Conservation (phyloP, 2,329 filamentous ascomycete genomes). For the Calonectria pseudoturangicola region DNA sequence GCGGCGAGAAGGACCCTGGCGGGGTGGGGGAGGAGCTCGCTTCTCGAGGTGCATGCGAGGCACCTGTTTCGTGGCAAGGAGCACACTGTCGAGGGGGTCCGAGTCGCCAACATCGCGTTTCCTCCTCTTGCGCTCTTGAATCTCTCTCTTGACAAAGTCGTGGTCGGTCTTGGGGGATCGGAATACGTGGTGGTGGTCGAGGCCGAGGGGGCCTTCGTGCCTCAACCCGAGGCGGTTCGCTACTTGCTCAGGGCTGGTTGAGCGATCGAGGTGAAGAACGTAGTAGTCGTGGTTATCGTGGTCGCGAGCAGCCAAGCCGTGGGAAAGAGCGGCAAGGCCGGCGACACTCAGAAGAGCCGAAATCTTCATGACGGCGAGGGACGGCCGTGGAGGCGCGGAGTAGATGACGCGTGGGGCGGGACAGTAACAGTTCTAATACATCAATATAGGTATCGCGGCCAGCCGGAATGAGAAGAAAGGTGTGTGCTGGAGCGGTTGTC, state of each 20-base stretch:
- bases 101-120: slow-evolving; percentile 73
- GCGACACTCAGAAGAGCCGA: slow-evolving; percentile 72
- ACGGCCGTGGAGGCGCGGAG: slow-evolving; percentile 47
- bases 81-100: slow-evolving; percentile 83
- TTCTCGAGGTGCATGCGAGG: slow-evolving; percentile 72
- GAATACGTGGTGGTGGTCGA: slow-evolving; percentile 90
- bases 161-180: slow-evolving; percentile 78
- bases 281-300: slow-evolving; percentile 93
- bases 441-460: slow-evolving; percentile 44
- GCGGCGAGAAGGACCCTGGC: slow-evolving; percentile 30
- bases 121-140: slow-evolving; percentile 74
- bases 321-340: slow-evolving; percentile 69
- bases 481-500: slow-evolving; percentile 34
- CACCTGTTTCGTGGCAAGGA: slow-evolving; percentile 85
- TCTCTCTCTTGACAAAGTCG: slow-evolving; percentile 74
- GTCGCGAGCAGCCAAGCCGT: slow-evolving; percentile 76
- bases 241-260: slow-evolving; percentile 79
- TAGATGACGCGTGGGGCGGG: slow-evolving; percentile 42
- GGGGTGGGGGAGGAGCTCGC: slow-evolving; percentile 65
- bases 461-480: slow-evolving; percentile 35
- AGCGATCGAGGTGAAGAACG: slow-evolving; percentile 86
- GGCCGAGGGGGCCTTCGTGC: slow-evolving; percentile 87
- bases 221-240: slow-evolving; percentile 83
- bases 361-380: slow-evolving; percentile 67
- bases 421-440: slow-evolving; percentile 48